Base-by-base conservation (phyloP, 83 land plant species). In the Thuja plicata region DNA sequence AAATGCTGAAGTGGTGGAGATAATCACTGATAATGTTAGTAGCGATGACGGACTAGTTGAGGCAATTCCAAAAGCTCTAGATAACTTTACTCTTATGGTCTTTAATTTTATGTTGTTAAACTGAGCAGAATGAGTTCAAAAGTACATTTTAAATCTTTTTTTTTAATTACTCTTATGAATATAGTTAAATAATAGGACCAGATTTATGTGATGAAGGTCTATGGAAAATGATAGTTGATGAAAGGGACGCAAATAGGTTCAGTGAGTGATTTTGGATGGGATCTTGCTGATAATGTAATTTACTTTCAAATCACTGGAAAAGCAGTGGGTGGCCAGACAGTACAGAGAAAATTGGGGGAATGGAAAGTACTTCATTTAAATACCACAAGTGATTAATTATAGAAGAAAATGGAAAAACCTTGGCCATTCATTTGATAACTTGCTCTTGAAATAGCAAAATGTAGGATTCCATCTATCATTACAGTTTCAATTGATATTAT, bases 1-100 rank as follows among this genome's bases (percentile, higher is more conserved):
- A 30, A 98, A 98, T 94, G 99, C 99, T 48, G 99, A 98, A 93
- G 99, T 98, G 87, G 99, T 98, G 89, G 99, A 98, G 91, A 93
- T 98, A 40, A 94, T 98, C 43, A 98, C 99, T 34, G 96, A 97
- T 92, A 91, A 96, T 90, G 99, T 97, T 71, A 93, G 98, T 92
- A 79, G 32, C 30, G 38, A 35, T 86, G 57, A 60, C 5, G 38
- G 13, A 52, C 27, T 40, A 52, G 24, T 19, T 50, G 40, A 35
- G 66, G 54, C 30, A 45, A 48, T 50, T 19, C 19, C n/a, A 85
- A 34, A 45, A 34, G 55, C n/a, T 50, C 87, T 32, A 19, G 55
- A 46, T 50, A 46, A 24, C 41, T 85, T 19, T 40, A 79, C 34
- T 24, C 12, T 48, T 27, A 87, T 24, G 70, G 37, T 38, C 79